Evolutionary conservation across 495 filamentous ascomycete species (phyloP), one percentile per base, ranked within the genome.

Genomic region (Friedmanniomyces endolithicus): DNA sequence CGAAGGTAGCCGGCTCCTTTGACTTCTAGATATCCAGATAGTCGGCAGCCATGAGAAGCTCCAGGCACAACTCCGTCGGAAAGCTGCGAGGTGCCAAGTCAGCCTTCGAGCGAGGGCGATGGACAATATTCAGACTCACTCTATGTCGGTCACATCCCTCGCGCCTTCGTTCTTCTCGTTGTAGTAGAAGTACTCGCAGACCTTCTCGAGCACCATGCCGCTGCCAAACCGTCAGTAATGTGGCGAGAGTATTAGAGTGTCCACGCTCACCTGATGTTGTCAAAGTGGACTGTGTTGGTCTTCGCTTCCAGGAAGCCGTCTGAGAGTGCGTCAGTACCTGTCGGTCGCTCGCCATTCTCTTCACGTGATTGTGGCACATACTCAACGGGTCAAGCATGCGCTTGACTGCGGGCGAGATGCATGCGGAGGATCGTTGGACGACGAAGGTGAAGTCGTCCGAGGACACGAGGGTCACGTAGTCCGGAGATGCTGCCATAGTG

Each of bases 391-490:
- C 84, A 41, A 98, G 68, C 89, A 95, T 95, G 61, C 82, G 77
- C 56, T 78, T 82, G 62, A 98, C 86, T 19, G 83, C 83, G 19
- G 82, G 82, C 19, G 87, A 87, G 48, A 86, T 68, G 57, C 78
- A 78, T 43, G 88, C 81, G 0, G 86, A 82, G 45, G 85, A 86
- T 44, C 88, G 82, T 6, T 83, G 81, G 34, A 96, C 71, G 46
- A 94, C 78, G 65, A 90, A 97, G 65, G 95, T 87, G 67, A 84
- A 95, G 43, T 83, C 86, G 66, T 97, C 94, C 54, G 72, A 76
- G 0, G 90, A 96, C 19, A 94, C 74, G 3, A 98, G 77, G 0
- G 92, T 95, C 50, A 97, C 81, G 61, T 85, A 96, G 57, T 85
- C 79, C 64, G 63, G 57, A 4, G 40, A 31, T 29, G 52, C 39